These are phyloP conservation scores for Eucalyptus pauciflora DNA, from an alignment of 345 rosid species.

Conservation along the genomic window DNA sequence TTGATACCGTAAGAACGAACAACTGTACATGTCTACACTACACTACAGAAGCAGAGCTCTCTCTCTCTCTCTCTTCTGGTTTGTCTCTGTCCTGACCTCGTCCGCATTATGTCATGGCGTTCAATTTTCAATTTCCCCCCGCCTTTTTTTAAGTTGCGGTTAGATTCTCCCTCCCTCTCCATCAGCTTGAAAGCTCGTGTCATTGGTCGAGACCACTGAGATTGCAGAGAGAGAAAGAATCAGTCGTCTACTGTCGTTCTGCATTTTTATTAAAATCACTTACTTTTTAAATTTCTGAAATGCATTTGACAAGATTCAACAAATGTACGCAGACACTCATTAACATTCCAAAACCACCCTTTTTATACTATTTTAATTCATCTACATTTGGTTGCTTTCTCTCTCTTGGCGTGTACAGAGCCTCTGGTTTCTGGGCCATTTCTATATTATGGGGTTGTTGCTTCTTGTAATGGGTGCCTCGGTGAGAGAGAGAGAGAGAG, in stretches of 20 bases:
- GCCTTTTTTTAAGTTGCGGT: background rate
- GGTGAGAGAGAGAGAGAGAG: background rate
- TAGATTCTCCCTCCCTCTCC: background rate
- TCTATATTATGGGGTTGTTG: background rate
- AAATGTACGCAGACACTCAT: background rate
- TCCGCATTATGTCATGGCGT: background rate
- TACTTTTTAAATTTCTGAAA: background rate
- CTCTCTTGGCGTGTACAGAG: background rate
- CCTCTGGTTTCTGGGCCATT: background rate
- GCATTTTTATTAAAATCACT: background rate
- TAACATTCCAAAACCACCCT: background rate
- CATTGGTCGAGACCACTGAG: background rate
- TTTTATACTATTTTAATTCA: background rate
- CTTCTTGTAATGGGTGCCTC: background rate
- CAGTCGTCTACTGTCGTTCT: background rate
- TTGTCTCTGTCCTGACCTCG: background rate
- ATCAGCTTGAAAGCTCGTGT: background rate
- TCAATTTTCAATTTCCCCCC: background rate
- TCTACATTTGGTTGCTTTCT: background rate
- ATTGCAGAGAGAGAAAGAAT: background rate
- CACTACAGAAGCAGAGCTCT: background rate
- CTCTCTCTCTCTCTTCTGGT: background rate
- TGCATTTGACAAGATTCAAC: background rate
- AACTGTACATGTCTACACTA: background rate
- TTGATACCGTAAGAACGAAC: background rate